Conservation (phyloP, 306 rosid genomes). For the Trifolium pratense region DNA sequence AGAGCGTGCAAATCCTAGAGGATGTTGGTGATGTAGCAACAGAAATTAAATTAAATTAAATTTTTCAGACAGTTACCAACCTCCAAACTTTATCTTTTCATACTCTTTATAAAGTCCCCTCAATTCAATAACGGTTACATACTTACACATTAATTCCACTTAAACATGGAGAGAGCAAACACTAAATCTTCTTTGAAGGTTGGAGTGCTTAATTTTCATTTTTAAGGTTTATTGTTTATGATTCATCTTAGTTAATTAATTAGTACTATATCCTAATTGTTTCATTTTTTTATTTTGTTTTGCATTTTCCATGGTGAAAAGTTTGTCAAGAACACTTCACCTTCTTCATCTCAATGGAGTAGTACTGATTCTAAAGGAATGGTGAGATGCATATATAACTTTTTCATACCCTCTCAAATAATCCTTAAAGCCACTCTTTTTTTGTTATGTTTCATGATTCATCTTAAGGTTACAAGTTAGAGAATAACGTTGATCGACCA, state of each 20-base stretch:
- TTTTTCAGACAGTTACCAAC: slow-evolving; percentile 61
- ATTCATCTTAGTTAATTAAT: slow-evolving; percentile 18
- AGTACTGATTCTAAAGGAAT: slow-evolving; percentile 57
- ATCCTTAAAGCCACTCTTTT: too few species aligned
- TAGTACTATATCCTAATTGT: slow-evolving; percentile 38
- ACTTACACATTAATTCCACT: slow-evolving; percentile 32
- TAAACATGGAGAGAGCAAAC: slow-evolving; percentile 67
- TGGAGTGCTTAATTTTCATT: slow-evolving; percentile 27
- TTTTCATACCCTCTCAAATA: slow-evolving; percentile 13
- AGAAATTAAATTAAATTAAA: slow-evolving; percentile 46
- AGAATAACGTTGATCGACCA: too few species aligned
- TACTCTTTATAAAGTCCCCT: slow-evolving; percentile 48
- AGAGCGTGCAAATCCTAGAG: slow-evolving; percentile 62
- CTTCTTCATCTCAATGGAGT: slow-evolving; percentile 71
- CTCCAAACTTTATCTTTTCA: slow-evolving; percentile 58
- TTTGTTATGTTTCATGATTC: slow-evolving; percentile 19
- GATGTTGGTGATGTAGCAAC: slow-evolving; percentile 89
- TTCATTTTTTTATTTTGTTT: slow-evolving; percentile 26
- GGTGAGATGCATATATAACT: slow-evolving; percentile 65
- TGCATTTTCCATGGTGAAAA: slow-evolving; percentile 37
- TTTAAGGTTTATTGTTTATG: not conserved
- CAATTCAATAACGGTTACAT: slow-evolving; percentile 40
- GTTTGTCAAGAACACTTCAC: slow-evolving; percentile 66
- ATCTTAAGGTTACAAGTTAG: slow-evolving; percentile 11
- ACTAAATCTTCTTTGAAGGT: slow-evolving; percentile 72